These are phyloP conservation scores for Ogataea glucozyma DNA, from an alignment of 805 yeast species.

Conservation along the genomic window DNA sequence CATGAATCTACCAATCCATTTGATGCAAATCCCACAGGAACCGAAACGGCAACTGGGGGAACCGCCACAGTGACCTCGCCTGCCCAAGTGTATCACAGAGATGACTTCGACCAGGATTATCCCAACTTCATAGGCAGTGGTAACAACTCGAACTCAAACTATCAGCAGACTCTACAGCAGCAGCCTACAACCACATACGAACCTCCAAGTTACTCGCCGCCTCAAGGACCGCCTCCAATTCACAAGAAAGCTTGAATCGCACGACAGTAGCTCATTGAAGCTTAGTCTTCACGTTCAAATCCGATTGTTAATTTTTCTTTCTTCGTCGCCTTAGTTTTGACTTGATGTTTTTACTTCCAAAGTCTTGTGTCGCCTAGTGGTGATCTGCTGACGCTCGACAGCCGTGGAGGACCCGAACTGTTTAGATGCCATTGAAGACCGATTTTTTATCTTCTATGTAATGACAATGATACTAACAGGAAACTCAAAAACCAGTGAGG, in stretches of 20 bases:
- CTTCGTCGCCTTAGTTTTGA: too few species aligned
- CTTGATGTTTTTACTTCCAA: too few species aligned
- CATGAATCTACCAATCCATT: constrained; percentile 12
- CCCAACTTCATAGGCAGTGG: constrained; percentile 13
- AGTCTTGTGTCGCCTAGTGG: too few species aligned
- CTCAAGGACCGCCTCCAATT: constrained; percentile 26
- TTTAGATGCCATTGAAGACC: too few species aligned
- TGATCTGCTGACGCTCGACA: too few species aligned
- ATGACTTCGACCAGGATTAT: constrained; percentile 16
- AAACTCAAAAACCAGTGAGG: too few species aligned
- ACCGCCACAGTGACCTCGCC: constrained; percentile 6
- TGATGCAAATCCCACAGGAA: constrained; percentile 17
- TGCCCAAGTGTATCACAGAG: constrained; percentile 13
- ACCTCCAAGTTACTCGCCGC: constrained; percentile 21
- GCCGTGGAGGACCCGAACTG: too few species aligned
- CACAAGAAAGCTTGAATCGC: constrained; percentile 12
- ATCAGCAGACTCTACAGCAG: neutral
- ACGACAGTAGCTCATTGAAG: neutral
- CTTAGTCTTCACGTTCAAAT: too few species aligned
- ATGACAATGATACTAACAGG: too few species aligned
- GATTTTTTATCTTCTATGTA: too few species aligned
- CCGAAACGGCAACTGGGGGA: neutral
- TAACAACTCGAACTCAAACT: constrained; percentile 8
- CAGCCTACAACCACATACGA: neutral
- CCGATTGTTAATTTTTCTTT: too few species aligned